These are phyloP conservation scores for Trichophyton verrucosum DNA, from an alignment of 2,329 filamentous ascomycete genomes.

Conservation along the genomic window DNA sequence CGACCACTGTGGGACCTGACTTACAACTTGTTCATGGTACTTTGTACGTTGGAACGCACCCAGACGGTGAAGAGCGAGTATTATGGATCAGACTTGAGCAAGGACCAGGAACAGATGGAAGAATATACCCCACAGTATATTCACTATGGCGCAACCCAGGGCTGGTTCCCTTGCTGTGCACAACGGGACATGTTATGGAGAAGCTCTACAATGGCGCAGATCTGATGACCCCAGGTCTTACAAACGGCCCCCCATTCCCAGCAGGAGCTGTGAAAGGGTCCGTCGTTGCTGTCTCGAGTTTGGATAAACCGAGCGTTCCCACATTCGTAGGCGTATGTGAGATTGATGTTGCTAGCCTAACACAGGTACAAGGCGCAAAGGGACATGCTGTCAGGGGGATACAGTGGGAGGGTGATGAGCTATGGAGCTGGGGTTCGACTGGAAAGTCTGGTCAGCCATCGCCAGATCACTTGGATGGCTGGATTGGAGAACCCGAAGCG, in stretches of 20 bases:
- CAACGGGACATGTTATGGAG: slow-evolving; percentile 45
- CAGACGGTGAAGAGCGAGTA: slow-evolving; percentile 45
- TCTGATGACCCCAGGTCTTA: slow-evolving; percentile 56
- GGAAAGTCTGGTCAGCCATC: slow-evolving; percentile 41
- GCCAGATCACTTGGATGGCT: slow-evolving; percentile 44
- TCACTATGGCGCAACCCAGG: slow-evolving; percentile 53
- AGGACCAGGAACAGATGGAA: slow-evolving; percentile 30
- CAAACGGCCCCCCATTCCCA: slow-evolving; percentile 53
- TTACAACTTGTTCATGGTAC: slow-evolving; percentile 50
- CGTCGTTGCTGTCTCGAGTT: slow-evolving; percentile 50
- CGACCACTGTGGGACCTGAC: slow-evolving; percentile 51
- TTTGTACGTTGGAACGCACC: slow-evolving; percentile 50
- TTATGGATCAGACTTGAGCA: slow-evolving; percentile 54
- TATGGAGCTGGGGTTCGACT: slow-evolving; percentile 51
- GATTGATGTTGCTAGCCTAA: slow-evolving; percentile 47
- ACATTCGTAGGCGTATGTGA: slow-evolving; percentile 53
- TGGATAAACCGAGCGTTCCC: slow-evolving; percentile 48
- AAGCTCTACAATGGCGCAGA: slow-evolving; percentile 54
- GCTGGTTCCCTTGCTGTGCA: slow-evolving; percentile 52
- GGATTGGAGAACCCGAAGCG: slow-evolving; percentile 26
- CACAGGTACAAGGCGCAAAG: slow-evolving; percentile 46
- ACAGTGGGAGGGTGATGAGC: slow-evolving; percentile 57
- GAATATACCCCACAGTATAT: slow-evolving; percentile 44
- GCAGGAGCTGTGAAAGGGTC: slow-evolving; percentile 45
- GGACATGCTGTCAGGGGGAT: slow-evolving; percentile 53